Base-by-base conservation (phyloP, 768 basidiomycete species). In the Fomitopsis serialis region DNA sequence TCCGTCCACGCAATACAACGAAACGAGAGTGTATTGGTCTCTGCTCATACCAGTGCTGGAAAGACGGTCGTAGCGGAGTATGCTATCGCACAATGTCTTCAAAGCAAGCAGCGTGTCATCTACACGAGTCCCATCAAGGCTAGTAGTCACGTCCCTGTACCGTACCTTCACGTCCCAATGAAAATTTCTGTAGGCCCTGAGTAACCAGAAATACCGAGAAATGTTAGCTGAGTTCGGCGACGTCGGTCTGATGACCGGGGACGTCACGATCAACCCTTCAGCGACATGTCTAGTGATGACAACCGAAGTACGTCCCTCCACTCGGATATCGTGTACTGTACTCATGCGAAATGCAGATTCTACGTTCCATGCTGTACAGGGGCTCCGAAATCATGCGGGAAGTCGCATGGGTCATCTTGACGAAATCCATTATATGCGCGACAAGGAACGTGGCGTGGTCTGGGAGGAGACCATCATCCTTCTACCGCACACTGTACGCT, bases 361-460 rank as follows among this genome's bases (percentile, higher is more conserved):
- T 99, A 48, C 85, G 97, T 19, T 98, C 95, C 4, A 99, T 99
- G 96, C 74, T 99, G 24, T 99, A 99, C 66, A 87, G 97, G 50
- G 97, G 97, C 36, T 98, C 94, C 3, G 97, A 99, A 73, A 88
- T 99, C 60, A 95, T 98, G 89, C 90, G 97, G 53, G 97, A 99
- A 74, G 96, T 99, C n/a, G 94, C 95, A 1, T 99, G 97, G 97
- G 96, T 98, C 53, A 84, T 99, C 59, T 99, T 98, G 97, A 99
- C 66, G 97, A 99, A 72, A 97, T 99, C 56, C 97, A 99, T 67
- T 99, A 98, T 72, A 99, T 98, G 97, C 87, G 97, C 56, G 97
- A 98, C 75, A 93, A 93, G 64, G 97, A 99, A 67, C 90, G 97
- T 60, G 97, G 97, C 60, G 97, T 99, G 19, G 97, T 99, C 24